A percentile compares a stretch with the other conserved stretches of the same genome.
Evolutionary conservation across 106 monocot species (phyloP).

Genomic region (Ottelia alismoides): DNA sequence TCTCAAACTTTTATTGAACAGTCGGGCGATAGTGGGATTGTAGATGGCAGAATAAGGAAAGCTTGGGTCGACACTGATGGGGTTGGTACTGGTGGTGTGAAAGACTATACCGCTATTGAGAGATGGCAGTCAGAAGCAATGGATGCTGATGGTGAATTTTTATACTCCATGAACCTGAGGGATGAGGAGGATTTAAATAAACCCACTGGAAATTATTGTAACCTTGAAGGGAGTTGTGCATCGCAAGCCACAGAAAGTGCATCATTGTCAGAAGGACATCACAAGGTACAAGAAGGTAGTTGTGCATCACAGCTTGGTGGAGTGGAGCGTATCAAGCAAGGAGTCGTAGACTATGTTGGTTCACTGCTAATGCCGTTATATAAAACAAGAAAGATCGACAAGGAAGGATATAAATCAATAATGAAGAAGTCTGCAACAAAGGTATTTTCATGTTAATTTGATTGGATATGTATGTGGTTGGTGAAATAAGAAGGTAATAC

Average conservation of each 20-base stretch:
- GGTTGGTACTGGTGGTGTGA: constrained; percentile 61
- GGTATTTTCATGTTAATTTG: too few relatives aligned
- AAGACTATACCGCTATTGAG: constrained; percentile 85
- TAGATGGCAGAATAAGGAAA: constrained; percentile 54
- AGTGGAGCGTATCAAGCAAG: constrained; percentile 64
- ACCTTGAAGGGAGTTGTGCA: constrained; percentile 30
- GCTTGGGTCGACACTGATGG: constrained; percentile 96
- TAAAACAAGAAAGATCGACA: constrained; percentile 80
- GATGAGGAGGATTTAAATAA: constrained; percentile 54
- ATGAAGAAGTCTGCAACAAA: constrained; percentile 95
- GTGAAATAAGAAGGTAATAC: too few relatives aligned
- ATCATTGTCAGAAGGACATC: not conserved
- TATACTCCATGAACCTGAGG: constrained; percentile 26
- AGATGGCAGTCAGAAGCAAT: constrained; percentile 97
- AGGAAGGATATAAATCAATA: constrained; percentile 83
- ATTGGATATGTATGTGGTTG: too few relatives aligned
- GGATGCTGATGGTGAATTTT: constrained; percentile 79
- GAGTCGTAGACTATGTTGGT: constrained; percentile 80
- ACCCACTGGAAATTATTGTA: constrained; percentile 12
- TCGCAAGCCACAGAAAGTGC: constrained; percentile 35
- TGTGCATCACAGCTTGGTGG: constrained; percentile 52
- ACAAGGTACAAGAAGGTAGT: too few relatives aligned
- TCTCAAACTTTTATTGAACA: constrained; percentile 40
- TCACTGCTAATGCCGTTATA: constrained; percentile 90
- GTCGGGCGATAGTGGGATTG: constrained; percentile 52